Base-by-base conservation (phyloP, 208 protist species). In the Naegleria gruberi region DNA sequence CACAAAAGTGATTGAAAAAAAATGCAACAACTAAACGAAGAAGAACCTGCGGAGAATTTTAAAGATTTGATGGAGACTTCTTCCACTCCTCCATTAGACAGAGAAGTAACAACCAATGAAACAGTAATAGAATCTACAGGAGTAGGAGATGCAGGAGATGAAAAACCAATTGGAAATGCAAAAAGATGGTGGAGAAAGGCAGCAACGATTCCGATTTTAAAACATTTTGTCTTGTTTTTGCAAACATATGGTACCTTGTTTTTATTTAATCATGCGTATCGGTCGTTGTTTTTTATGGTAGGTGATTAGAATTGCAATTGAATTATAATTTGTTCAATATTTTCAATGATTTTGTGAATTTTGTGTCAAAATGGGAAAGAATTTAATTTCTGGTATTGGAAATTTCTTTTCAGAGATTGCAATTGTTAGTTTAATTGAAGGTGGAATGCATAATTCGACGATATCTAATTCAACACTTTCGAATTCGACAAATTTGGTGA, bases 361-460 rank as follows among this genome's bases (percentile, higher is more conserved):
- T 65, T 65, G 12, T 65, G 2, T 65, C 19, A 5, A 15, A 5
- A 55, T 55, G 46, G 5, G 8, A 5, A 55, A 77, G 65, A 77
- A 77, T 77, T 37, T 77, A 77, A 77, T 77, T 77, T 37, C 30
- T 37, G 65, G 65, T 37, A 37, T 77, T 12, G 65, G 65, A 37
- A 77, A 77, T 77, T 77, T 77, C 65, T 77, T 77, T 77, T 77
- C 65, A 37, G 30, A 77, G 34, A 77, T 77, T 37, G 65, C 65
- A 19, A 77, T 77, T 37, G 30, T 77, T 77, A 77, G 8, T 37
- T 37, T 77, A 37, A 37, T 77, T 1, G 65, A 77, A 77, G 34
- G 26, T 77, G 6, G 30, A 37, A 8, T n/a, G 26, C 7, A 51
- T 51, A 51, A 51, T 51, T 51, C 46, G 12, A 51, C 46, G 12